Base-by-base conservation (phyloP, 768 basidiomycete species). In the Termitomyces titanicus region DNA sequence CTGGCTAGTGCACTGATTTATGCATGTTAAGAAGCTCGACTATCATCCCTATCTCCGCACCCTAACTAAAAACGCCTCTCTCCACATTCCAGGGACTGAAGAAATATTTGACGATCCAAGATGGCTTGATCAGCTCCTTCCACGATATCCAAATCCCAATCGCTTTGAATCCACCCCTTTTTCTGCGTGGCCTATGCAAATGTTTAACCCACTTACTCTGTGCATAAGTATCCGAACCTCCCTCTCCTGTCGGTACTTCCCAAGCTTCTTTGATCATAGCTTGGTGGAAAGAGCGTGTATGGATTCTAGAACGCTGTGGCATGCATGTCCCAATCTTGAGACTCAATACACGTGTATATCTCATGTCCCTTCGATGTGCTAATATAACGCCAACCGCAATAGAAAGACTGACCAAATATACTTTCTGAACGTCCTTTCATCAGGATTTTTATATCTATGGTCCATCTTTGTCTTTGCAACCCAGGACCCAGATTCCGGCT, bases 401-500 rank as follows among this genome's bases (percentile, higher is more conserved):
- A 24, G 55, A 33, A 54, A 43, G 45, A 43, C 39, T 56, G 35
- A 56, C 47, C 47, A 34, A 50, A 47, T 60, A 57, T 62, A 53
- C 62, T 50, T 53, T 55, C 56, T 49, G 53, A 47, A 39, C 48
- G 38, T 48, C 56, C 58, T 50, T 55, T 25, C 46, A 34, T 38
- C 48, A 13, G 33, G 47, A 10, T 51, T 53, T 54, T 43, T 44
- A 58, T 55, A 59, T 56, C 55, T 59, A 75, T 76, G 74, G 71
- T 72, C 47, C 66, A 74, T 50, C 61, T 77, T 56, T 68, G 72
- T 59, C 54, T 74, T 51, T 66, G 71, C 55, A 72, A 72, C 55
- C 70, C 74, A 20, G 59, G 69, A 31, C 70, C 68, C 56, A 75
- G 74, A 61, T 61, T 76, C 34, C 68, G 70, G 29, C 55, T 70